Evolutionary conservation across 2,329 filamentous ascomycete genomes (phyloP), one percentile per base, ranked within the genome.

Genomic region (Trichoderma hamatum): DNA sequence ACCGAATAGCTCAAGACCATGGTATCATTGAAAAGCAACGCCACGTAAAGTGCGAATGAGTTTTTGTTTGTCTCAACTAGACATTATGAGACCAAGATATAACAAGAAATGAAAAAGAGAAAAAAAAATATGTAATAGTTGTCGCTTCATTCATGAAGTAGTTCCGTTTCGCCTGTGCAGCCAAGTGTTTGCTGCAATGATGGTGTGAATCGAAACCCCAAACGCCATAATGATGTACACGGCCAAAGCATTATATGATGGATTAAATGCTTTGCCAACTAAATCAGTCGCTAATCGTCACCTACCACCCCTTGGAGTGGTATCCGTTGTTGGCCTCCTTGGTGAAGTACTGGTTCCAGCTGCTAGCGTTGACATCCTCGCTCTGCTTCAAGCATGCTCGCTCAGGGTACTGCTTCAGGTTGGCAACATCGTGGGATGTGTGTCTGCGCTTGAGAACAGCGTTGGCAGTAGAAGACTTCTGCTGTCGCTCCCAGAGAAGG

Each of bases 401-500:
- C 73, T 92, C 90, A 5, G 93, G 92, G 75, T 91, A 93, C 78
- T 96, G 89, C 81, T 91, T 92, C 54, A 98, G 85, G 79, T 96
- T 96, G 71, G 92, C 92, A 72, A 97, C 89, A 77, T 97, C 94
- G 73, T 95, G 92, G 2, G 95, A 92, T 9, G 94, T 97, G 78
- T 97, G 94, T 70, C 93, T 87, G 71, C 95, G 89, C 84, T 97
- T 96, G 69, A 97, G 85, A 67, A 95, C 92, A 1, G 94, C 93
- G 72, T 95, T 94, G 75, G 90, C 92, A 9, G 93, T 95, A 39
- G 92, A 91, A 70, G 93, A 93, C 86, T 96, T 97, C 77, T 98
- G 95, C 77, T 97, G 93, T 64, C 96, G 91, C 79, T 99, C 96
- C 92, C 93, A 97, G 19, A 98, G 87, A 19, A 99, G 89, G 75